These are phyloP conservation scores for Vicia faba DNA, from an alignment of 306 rosid genomes.

Conservation along the genomic window DNA sequence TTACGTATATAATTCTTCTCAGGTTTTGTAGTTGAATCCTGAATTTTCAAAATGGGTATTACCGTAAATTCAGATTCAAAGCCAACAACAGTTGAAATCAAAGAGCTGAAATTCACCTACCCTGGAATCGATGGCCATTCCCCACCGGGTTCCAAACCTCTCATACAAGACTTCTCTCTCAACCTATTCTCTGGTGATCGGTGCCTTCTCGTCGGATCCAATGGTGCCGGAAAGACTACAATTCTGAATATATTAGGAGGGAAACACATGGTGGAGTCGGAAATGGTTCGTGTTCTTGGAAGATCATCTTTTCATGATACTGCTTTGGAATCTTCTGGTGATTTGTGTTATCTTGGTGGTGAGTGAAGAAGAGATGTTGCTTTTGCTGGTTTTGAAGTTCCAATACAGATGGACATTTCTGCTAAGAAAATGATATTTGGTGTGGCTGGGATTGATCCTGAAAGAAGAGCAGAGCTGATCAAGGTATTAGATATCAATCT, in stretches of 20 bases:
- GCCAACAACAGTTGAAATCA: constrained; percentile 49
- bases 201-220: constrained; percentile 91
- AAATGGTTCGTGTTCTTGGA: constrained; percentile 88
- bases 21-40: not conserved
- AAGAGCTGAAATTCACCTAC: constrained; percentile 70
- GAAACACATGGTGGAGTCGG: constrained; percentile 90
- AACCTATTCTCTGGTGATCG: constrained; percentile 74
- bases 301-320: constrained; percentile 95
- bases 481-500: no score
- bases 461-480: no score
- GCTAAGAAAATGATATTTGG: no score
- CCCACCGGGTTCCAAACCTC: constrained; percentile 87
- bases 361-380: no score
- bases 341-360: no score
- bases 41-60: constrained; percentile 35
- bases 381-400: no score
- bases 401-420: no score
- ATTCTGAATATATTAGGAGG: constrained; percentile 87
- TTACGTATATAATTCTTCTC: not conserved
- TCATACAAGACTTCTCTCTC: constrained; percentile 70
- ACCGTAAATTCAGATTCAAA: constrained; percentile 42
- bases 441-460: no score
- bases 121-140: constrained; percentile 97
- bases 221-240: constrained; percentile 93
- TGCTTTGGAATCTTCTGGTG: constrained; percentile 48